Percentiles rank a stretch among this genome's conserved stretches.
Evolutionary conservation across 176 grass and related monocot species (phyloP).

Genomic region (Carex cristatella): DNA sequence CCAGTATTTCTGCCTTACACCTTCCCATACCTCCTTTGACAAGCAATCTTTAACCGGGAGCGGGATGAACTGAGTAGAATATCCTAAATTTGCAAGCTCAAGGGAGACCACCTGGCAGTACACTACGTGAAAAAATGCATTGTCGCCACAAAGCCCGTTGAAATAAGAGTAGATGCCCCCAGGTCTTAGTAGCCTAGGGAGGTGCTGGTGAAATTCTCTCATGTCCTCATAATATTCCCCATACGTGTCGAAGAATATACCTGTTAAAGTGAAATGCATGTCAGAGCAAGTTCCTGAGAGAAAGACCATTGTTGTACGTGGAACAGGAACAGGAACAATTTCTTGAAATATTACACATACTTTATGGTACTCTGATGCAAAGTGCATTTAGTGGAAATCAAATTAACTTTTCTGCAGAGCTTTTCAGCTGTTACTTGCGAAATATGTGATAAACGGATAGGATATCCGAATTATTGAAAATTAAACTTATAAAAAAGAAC

Average conservation of each 20-base stretch:
- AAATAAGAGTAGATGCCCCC: slow-evolving; percentile 91
- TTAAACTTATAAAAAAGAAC: not conserved
- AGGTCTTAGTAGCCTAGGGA: slow-evolving; percentile 59
- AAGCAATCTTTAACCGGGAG: slow-evolving; percentile 82
- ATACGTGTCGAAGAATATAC: slow-evolving; percentile 85
- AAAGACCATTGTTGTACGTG: not conserved
- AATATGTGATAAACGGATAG: not conserved
- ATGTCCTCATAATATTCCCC: slow-evolving; percentile 93
- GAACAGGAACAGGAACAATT: not conserved
- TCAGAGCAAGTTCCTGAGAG: not conserved
- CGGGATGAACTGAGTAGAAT: slow-evolving; percentile 78
- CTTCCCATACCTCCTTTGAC: slow-evolving; percentile 54
- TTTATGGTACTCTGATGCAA: not conserved
- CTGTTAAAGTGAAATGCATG: slow-evolving; percentile 21
- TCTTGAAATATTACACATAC: not conserved
- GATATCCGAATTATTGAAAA: not conserved
- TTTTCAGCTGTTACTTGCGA: not conserved
- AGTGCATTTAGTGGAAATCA: not conserved
- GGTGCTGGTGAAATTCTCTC: slow-evolving; percentile 76
- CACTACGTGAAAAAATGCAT: slow-evolving; percentile 85
- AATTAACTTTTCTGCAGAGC: not conserved
- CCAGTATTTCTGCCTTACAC: slow-evolving; percentile 89
- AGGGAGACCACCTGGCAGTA: slow-evolving; percentile 73
- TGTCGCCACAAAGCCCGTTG: slow-evolving; percentile 87
- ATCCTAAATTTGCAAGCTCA: slow-evolving; percentile 63